Evolutionary conservation across 2,329 filamentous ascomycete genomes (phyloP).

Genomic region (Botrytis squamosa): DNA sequence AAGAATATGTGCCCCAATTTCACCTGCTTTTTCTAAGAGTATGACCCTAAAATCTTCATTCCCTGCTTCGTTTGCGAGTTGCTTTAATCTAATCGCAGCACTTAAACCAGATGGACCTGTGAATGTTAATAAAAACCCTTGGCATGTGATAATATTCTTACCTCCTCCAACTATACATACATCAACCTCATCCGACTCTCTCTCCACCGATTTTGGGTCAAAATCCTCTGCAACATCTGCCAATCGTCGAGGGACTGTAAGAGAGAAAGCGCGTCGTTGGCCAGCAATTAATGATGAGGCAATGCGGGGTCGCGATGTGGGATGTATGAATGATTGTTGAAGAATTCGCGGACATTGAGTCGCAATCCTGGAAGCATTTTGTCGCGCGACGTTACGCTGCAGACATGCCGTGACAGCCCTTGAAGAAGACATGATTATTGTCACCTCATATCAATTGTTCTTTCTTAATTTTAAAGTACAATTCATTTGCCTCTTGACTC

Average conservation of each 20-base stretch:
- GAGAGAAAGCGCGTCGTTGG: conserved; percentile 45
- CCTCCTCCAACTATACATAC: conserved; percentile 94
- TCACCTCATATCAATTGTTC: conserved; percentile 35
- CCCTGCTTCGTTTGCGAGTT: conserved; percentile 88
- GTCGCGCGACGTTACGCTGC: conserved; percentile 33
- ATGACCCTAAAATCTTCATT: conserved; percentile 95
- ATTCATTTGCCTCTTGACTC: conserved; percentile 7
- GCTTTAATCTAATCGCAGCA: conserved; percentile 91
- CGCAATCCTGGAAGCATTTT: conserved; percentile 25
- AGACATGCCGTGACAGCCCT: conserved; percentile 33
- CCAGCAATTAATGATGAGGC: conserved; percentile 27
- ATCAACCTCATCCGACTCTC: conserved; percentile 91
- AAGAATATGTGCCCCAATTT: conserved; percentile 90
- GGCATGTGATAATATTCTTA: conserved; percentile 39
- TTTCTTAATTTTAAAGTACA: conserved; percentile 6
- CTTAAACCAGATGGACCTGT: conserved; percentile 84
- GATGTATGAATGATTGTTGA: conserved; percentile 26
- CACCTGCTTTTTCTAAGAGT: conserved; percentile 90
- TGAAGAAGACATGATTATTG: conserved; percentile 34
- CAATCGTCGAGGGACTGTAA: conserved; percentile 42
- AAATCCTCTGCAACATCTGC: conserved; percentile 56
- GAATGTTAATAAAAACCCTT: conserved; percentile 23
- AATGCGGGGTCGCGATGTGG: conserved; percentile 29
- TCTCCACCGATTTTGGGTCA: conserved; percentile 68
- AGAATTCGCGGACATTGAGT: conserved; percentile 25